phyloP scores from a whole-genome alignment of 2,329 filamentous ascomycete genomes.

The Sporothrix brunneoviolacea region DNA sequence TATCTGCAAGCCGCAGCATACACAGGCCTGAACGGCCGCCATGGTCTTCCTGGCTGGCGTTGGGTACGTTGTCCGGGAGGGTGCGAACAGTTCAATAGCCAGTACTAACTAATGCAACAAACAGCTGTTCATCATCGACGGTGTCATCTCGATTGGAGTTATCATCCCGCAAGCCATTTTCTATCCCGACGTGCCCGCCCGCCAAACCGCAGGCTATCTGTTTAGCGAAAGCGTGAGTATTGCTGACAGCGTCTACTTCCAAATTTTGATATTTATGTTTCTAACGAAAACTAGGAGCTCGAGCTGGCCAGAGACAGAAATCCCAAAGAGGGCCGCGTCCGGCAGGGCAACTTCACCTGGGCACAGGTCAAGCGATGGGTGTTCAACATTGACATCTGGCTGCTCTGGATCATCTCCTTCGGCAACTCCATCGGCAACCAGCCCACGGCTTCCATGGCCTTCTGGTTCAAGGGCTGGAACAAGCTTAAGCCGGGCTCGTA shows the following conservation, averaged over 20 bases:
- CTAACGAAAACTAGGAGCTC: not conserved
- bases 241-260: too few relatives aligned
- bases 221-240: slow-evolving; percentile 11
- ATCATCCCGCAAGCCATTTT: slow-evolving; percentile 44
- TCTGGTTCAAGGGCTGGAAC: slow-evolving; percentile 18
- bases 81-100: too few relatives aligned
- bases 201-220: slow-evolving; percentile 25
- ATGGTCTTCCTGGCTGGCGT: slow-evolving; percentile 42
- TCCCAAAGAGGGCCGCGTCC: slow-evolving; percentile 15
- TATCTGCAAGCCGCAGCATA: slow-evolving; percentile 37
- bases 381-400: slow-evolving; percentile 9
- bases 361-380: slow-evolving; percentile 12
- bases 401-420: slow-evolving; percentile 14
- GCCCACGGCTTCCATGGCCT: slow-evolving; percentile 13
- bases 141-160: slow-evolving; percentile 47
- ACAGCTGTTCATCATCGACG: slow-evolving; percentile 47
- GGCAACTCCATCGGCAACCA: slow-evolving; percentile 11
- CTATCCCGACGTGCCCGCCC: slow-evolving; percentile 32
- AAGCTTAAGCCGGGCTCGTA: slow-evolving; percentile 11
- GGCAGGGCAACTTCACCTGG: slow-evolving; percentile 12
- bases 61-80: slow-evolving; percentile 25
- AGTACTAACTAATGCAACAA: not conserved
- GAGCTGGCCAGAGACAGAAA: slow-evolving; percentile 17
- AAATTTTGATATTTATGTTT: too few relatives aligned
- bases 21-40: slow-evolving; percentile 40